Conservation (phyloP, 179 eudicot genomes). For the Beta macrorhiza region DNA sequence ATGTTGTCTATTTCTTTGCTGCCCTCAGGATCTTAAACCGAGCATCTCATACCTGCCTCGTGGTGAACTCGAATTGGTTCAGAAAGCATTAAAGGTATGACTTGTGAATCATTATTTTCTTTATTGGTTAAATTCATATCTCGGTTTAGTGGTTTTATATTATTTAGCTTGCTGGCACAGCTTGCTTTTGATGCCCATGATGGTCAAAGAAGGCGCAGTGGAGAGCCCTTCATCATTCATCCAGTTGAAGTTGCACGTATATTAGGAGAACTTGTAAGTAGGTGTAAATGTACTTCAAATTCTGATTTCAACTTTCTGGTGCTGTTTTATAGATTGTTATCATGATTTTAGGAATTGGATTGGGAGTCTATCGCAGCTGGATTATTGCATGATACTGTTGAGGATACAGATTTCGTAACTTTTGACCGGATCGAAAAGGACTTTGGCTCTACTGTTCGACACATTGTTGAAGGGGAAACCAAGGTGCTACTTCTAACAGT, state of each 20-base stretch:
- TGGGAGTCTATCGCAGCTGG: slow-evolving; percentile 99
- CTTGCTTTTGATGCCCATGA: slow-evolving; percentile 95
- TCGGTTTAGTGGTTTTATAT: slow-evolving; percentile 9
- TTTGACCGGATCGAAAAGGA: slow-evolving; percentile 83
- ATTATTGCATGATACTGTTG: slow-evolving; percentile 94
- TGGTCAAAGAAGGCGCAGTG: slow-evolving; percentile 97
- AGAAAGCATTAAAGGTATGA: slow-evolving; percentile 70
- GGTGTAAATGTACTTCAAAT: background rate
- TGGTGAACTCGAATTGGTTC: slow-evolving; percentile 72
- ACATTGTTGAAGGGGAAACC: slow-evolving; percentile 98
- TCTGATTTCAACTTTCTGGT: background rate
- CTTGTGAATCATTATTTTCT: slow-evolving; percentile 5
- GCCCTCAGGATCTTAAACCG: slow-evolving; percentile 75
- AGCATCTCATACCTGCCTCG: slow-evolving; percentile 70
- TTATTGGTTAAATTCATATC: slow-evolving; percentile 3
- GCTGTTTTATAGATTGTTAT: slow-evolving; percentile 18
- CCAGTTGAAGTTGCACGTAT: slow-evolving; percentile 98
- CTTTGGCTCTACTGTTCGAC: slow-evolving; percentile 87
- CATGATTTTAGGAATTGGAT: slow-evolving; percentile 74
- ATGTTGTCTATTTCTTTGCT: slow-evolving; percentile 14
- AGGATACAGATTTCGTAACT: slow-evolving; percentile 87
- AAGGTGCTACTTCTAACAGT: slow-evolving; percentile 49
- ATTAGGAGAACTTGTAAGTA: slow-evolving; percentile 93
- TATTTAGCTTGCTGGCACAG: slow-evolving; percentile 44
- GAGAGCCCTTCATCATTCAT: slow-evolving; percentile 95